Conservation (phyloP, 2,329 filamentous ascomycete genomes). For the Fusarium hainanense region DNA sequence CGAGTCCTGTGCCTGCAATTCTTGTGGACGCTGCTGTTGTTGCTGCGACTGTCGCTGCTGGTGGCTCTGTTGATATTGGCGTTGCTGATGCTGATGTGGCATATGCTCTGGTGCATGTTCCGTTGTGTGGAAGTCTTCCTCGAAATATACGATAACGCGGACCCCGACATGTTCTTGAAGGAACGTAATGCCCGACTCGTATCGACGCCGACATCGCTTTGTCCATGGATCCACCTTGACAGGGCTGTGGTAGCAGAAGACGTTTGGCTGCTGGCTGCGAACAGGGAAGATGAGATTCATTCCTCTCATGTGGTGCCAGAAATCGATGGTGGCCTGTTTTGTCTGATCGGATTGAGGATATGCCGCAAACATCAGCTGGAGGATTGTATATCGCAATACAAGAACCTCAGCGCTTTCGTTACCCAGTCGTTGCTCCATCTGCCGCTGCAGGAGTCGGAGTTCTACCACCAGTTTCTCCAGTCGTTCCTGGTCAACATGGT, state of each 20-base stretch:
- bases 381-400: constrained; percentile 55
- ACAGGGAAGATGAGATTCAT: constrained; percentile 52
- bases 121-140: constrained; percentile 57
- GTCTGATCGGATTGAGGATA: constrained; percentile 51
- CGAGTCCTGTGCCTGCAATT: constrained; percentile 48
- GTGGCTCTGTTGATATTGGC: constrained; percentile 27
- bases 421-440: constrained; percentile 52
- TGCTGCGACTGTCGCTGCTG: constrained; percentile 27
- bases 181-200: constrained; percentile 53
- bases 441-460: constrained; percentile 51
- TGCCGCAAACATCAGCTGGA: constrained; percentile 54
- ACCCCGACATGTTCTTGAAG: constrained; percentile 54
- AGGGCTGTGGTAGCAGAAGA: constrained; percentile 57
- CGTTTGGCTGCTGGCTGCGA: constrained; percentile 52
- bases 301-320: constrained; percentile 53
- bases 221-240: constrained; percentile 59
- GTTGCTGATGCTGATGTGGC: constrained; percentile 29
- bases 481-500: constrained; percentile 52
- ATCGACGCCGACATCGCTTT: constrained; percentile 56
- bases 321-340: constrained; percentile 52
- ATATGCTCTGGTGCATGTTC: constrained; percentile 52
- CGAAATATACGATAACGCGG: constrained; percentile 55
- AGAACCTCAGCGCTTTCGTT: constrained; percentile 51
- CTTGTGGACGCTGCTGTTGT: constrained; percentile 32
- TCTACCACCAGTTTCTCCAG: constrained; percentile 53